These are phyloP conservation scores for Kluyveromyces sp. DNA, from an alignment of 1,139 yeast genomes.

Conservation along the genomic window DNA sequence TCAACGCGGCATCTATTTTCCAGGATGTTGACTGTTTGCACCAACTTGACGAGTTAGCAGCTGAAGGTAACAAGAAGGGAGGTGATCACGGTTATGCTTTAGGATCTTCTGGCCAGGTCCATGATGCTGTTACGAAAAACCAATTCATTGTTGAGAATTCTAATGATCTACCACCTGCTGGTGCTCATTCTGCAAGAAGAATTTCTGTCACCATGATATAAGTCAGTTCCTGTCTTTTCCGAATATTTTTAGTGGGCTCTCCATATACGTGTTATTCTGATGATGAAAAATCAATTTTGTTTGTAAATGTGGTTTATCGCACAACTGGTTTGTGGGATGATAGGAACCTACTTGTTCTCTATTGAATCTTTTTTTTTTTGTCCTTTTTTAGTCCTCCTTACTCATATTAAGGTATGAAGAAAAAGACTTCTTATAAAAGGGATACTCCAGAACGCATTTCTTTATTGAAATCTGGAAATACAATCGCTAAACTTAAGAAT, in stretches of 20 bases:
- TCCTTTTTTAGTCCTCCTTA: no score
- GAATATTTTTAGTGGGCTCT: background rate
- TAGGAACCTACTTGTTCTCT: no score
- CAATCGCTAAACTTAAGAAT: no score
- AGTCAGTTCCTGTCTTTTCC: background rate
- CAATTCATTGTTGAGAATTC: background rate
- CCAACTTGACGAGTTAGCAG: constrained; percentile 1
- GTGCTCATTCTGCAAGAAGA: constrained; percentile 2
- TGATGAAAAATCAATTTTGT: no score
- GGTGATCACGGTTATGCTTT: background rate
- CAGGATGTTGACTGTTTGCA: background rate
- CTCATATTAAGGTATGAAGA: no score
- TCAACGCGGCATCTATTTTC: background rate
- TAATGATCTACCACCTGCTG: background rate
- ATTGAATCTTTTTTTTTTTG: no score
- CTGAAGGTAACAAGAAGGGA: background rate
- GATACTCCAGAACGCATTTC: no score
- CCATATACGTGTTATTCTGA: no score
- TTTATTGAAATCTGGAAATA: no score
- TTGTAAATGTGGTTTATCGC: no score
- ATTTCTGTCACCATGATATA: constrained; percentile 5
- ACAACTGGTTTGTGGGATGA: no score
- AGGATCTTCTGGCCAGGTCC: constrained; percentile 4
- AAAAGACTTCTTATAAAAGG: no score
- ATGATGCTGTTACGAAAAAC: background rate